Evolutionary conservation across 2,329 filamentous ascomycete species (phyloP), one percentile per base, ranked within the genome.

Genomic region (Arthrobotrys pseudoclavata): DNA sequence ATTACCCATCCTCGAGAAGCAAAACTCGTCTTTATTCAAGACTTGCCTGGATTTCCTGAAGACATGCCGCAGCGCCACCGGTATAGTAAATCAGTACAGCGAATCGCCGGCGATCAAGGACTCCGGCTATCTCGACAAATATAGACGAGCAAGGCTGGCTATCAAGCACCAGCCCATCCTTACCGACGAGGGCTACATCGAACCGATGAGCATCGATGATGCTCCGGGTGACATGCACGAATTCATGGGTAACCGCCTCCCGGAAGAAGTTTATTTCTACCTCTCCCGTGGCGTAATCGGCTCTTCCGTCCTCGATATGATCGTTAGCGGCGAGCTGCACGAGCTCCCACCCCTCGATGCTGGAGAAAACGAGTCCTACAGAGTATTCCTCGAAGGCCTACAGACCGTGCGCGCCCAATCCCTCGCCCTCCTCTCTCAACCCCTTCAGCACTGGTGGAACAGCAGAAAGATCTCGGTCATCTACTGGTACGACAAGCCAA

Each of bases 181-280:
- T 80, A 89, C 90, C 37, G 87, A 89, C 68, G 89, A 89, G n/a
- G 96, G 96, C 47, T 90, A 91, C 81, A 88, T 97, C 61, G 88
- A 89, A 76, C 91, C 94, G 15, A 87, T 93, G 81, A 90, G 94
- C 81, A 88, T 87, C 68, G 91, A 92, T 6, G 87, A 89, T 68
- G 88, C 94, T 20, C 94, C 96, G 1, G 88, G 88, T 53, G 94
- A 98, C 82, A 91, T 96, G 80, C 92, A 96, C 82, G 91, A 95
- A 82, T 94, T 97, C 82, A 89, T 97, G 79, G 94, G 94, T n/a
- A 89, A 96, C 75, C 91, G 94, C 76, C 86, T 99, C 4, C 94
- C 96, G 0, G 90, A 94, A 47, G 96, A 99, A 84, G 86, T 98
- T 18, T 94, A 95, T 83, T 92, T 93, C 83, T 98, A 98, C 83